Conservation (phyloP, 2,329 filamentous ascomycete species). For the Ophiostoma perfectum region DNA sequence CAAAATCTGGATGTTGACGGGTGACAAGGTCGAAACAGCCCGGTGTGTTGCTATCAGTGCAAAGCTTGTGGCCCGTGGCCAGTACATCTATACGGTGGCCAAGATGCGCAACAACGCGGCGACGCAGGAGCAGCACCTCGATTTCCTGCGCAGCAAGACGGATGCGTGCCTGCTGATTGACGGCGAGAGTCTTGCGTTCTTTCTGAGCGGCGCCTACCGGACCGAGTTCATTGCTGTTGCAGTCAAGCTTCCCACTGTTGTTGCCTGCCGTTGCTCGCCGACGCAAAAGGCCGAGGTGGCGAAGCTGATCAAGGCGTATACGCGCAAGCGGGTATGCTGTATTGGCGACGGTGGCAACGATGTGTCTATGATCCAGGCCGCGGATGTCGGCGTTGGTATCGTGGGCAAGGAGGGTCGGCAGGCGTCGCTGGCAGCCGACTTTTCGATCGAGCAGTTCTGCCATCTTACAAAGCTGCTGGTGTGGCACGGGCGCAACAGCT, state of each 20-base stretch:
- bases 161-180: constrained; percentile 88
- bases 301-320: constrained; percentile 80
- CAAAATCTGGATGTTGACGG: constrained; percentile 99
- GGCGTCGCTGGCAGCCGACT: constrained; percentile 90
- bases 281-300: constrained; percentile 96
- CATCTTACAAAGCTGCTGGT: constrained; percentile 95
- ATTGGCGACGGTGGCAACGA: constrained; percentile 98
- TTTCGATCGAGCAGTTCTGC: constrained; percentile 91
- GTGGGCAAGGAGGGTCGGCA: constrained; percentile 96
- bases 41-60: constrained; percentile 93
- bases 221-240: constrained; percentile 83
- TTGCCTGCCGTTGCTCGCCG: constrained; percentile 93
- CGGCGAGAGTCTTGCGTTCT: constrained; percentile 79
- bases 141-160: constrained; percentile 81
- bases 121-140: constrained; percentile 66
- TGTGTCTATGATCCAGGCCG: constrained; percentile 98
- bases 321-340: constrained; percentile 92
- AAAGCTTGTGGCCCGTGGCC: constrained; percentile 85
- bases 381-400: constrained; percentile 95
- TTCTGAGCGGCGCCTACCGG: constrained; percentile 68
- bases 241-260: constrained; percentile 81
- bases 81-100: constrained; percentile 90
- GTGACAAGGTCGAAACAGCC: constrained; percentile 96
- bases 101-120: constrained; percentile 74
- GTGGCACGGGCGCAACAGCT: constrained; percentile 96